Percentiles rank a stretch among this genome's conserved stretches.
These are phyloP conservation scores for Leccinum rimulosum DNA, from an alignment of 768 basidiomycete species.

Conservation along the genomic window DNA sequence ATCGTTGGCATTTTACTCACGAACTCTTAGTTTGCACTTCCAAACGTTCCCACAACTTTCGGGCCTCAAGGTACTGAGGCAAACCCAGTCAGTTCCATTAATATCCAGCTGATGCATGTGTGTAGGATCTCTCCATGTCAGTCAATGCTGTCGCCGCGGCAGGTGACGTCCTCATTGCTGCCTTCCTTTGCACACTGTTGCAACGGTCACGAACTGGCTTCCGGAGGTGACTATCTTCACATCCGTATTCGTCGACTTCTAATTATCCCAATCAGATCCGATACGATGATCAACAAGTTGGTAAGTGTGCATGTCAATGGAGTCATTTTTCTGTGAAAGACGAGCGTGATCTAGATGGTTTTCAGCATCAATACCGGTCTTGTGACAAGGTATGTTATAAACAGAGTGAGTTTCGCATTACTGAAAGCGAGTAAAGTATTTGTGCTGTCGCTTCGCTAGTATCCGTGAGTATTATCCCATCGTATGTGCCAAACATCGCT, in stretches of 20 bases:
- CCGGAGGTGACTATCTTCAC: slow-evolving; percentile 34
- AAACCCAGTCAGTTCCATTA: background rate
- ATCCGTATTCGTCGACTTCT: background rate
- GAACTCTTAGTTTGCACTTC: slow-evolving; percentile 35
- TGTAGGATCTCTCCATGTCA: slow-evolving; percentile 44
- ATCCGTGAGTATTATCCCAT: slow-evolving; percentile 37
- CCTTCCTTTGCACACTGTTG: slow-evolving; percentile 44
- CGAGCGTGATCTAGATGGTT: slow-evolving; percentile 35
- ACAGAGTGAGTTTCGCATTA: too few species aligned
- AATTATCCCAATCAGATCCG: slow-evolving; percentile 33
- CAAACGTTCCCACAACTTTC: slow-evolving; percentile 47
- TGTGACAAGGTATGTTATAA: slow-evolving; percentile 22
- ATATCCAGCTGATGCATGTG: background rate
- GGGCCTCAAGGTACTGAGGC: slow-evolving; percentile 40
- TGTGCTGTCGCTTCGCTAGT: slow-evolving; percentile 59
- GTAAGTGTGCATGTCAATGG: slow-evolving; percentile 7
- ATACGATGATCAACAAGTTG: slow-evolving; percentile 53
- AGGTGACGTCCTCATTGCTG: slow-evolving; percentile 52
- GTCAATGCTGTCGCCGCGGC: slow-evolving; percentile 55
- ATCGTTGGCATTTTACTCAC: background rate
- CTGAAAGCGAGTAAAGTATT: slow-evolving; percentile 30
- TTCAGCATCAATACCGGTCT: slow-evolving; percentile 49
- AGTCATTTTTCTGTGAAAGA: background rate
- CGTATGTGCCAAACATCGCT: background rate
- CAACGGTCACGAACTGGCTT: slow-evolving; percentile 53